Evolutionary conservation across 2,329 filamentous ascomycete species (phyloP), one percentile per base, ranked within the genome.

Genomic region (Aspergillus pseudoviridinutans): DNA sequence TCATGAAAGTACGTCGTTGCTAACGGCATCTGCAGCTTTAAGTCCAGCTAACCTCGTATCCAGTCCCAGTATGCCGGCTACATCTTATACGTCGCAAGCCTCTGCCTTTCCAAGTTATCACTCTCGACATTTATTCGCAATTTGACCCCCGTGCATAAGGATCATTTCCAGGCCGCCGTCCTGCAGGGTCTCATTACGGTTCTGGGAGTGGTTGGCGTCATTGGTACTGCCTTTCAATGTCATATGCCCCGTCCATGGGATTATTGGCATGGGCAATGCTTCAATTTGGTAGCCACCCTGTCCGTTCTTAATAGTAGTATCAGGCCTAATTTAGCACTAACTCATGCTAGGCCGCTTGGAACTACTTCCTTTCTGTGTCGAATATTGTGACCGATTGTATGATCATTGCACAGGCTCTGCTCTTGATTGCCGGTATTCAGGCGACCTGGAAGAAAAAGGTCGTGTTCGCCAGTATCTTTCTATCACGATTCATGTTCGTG

Each of bases 61-160:
- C 35, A 67, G 65, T 58, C 59, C 24, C 64, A 66, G 24, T 67
- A 62, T 28, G 59, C 64, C 14, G 63, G 56, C 20, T 61, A 55
- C 17, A 50, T 66, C 51, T 47, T 67, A 1, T 67, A 65, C 46
- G 53, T 62, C n/a, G 28, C 60, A 2, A 64, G 65, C 41, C 58
- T 68, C 20, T 55, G 49, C 10, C 53, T 66, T 35, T 68, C 66
- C 8, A 67, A 68, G 49, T 49, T 68, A 44, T 68, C 66, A 2
- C 53, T 68, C n/a, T 61, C 60, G 6, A 38, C 55, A 3, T 68
- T 68, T 46, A 63, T 67, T 32, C 56, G 61, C 10, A 61, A 56
- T 27, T 54, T 68, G 14, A 64, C 65, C 6, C 63, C 63, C 17
- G 55, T 57, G 0, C 49, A 49, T 22, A 61, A 61, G 50, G 63